A percentile compares a stretch with the other conserved stretches of the same genome.
phyloP scores from a whole-genome alignment of 352 stramenopile species.

The Globisporangium emineosum region DNA sequence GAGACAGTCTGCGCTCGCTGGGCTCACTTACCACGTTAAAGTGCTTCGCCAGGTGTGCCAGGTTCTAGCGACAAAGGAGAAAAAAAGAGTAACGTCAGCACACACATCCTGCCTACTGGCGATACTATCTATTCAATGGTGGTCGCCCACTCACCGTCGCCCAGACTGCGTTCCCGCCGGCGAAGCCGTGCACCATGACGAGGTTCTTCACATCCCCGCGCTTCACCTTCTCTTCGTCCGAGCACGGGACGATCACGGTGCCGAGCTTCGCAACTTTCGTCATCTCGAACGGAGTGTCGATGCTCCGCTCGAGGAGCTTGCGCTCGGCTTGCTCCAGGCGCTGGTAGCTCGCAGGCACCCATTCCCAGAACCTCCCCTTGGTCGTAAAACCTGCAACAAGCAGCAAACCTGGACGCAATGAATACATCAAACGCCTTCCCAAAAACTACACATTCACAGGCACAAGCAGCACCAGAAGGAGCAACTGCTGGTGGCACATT shows the following conservation, averaged over 20 bases:
- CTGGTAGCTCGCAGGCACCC: slow-evolving; percentile 68
- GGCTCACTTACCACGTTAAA: slow-evolving; percentile 77
- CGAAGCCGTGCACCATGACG: slow-evolving; percentile 82
- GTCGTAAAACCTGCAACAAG: slow-evolving; percentile 55
- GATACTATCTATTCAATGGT: background rate
- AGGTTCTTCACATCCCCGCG: slow-evolving; percentile 50
- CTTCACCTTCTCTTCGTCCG: slow-evolving; percentile 44
- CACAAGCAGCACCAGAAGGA: background rate
- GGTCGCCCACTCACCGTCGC: slow-evolving; percentile 39
- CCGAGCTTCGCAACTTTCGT: slow-evolving; percentile 76
- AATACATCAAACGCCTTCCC: slow-evolving; percentile 13
- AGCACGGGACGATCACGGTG: slow-evolving; percentile 77
- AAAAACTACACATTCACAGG: background rate
- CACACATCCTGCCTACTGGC: background rate
- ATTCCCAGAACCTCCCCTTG: slow-evolving; percentile 59
- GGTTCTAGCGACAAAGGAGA: slow-evolving; percentile 36
- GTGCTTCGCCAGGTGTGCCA: slow-evolving; percentile 66
- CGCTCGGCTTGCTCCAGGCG: slow-evolving; percentile 62
- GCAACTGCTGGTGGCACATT: no score
- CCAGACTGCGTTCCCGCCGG: slow-evolving; percentile 76
- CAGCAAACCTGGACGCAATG: slow-evolving; percentile 33
- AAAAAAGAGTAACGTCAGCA: slow-evolving; percentile 12
- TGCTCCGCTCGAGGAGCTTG: slow-evolving; percentile 46
- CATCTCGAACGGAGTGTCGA: slow-evolving; percentile 63
- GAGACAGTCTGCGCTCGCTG: no score